Conservation (phyloP, 2,329 filamentous ascomycete species). For the Shiraia bambusicola region DNA sequence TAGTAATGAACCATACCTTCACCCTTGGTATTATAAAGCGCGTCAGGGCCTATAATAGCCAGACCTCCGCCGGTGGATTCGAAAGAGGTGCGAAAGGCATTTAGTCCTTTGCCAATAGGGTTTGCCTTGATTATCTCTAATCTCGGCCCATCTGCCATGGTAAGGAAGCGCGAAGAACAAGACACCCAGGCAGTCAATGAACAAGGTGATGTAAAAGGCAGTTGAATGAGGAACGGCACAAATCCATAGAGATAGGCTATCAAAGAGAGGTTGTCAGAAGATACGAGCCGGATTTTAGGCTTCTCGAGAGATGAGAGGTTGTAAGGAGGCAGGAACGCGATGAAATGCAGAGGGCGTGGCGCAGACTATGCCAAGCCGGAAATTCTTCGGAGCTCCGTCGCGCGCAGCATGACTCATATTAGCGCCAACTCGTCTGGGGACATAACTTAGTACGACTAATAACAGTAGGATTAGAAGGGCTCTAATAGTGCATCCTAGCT, state of each 20-base stretch:
- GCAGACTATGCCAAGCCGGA: too few relatives aligned
- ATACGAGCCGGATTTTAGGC: constrained; percentile 7
- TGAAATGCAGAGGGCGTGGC: neutral
- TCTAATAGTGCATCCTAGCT: too few relatives aligned
- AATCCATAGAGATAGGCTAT: constrained; percentile 11
- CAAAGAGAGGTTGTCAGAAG: constrained; percentile 8
- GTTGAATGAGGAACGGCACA: constrained; percentile 9
- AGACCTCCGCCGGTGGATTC: neutral
- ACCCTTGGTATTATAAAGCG: too few relatives aligned
- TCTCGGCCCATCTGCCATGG: constrained; percentile 7
- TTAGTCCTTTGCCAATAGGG: constrained; percentile 10
- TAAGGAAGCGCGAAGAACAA: neutral
- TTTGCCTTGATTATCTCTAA: constrained; percentile 10
- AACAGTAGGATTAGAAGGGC: too few relatives aligned
- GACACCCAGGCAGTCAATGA: too few relatives aligned
- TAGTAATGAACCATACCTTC: neutral
- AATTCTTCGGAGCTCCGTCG: too few relatives aligned
- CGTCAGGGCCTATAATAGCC: too few relatives aligned
- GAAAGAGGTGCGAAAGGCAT: constrained; percentile 9
- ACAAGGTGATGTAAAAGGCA: constrained; percentile 7
- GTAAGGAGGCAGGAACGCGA: constrained; percentile 11
- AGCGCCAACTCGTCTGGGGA: too few relatives aligned
- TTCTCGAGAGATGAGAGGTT: constrained; percentile 7
- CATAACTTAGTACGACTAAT: too few relatives aligned
- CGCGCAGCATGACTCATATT: too few relatives aligned